A percentile compares a stretch with the other conserved stretches of the same genome.
phyloP scores from a whole-genome alignment of 2,329 filamentous ascomycete genomes.

The Diaporthe batatas region DNA sequence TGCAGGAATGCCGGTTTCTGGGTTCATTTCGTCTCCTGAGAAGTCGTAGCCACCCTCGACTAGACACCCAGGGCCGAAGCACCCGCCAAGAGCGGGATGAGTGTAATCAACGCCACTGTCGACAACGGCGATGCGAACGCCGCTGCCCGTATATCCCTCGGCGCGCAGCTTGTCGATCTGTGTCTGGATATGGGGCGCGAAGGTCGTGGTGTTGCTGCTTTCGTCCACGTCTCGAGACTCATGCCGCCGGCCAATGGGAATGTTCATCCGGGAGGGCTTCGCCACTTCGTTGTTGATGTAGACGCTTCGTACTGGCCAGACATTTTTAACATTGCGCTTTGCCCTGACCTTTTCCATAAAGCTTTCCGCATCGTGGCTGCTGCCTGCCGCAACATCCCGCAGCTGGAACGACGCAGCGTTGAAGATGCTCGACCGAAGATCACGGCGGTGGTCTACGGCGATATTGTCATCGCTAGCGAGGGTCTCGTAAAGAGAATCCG shows the following conservation, averaged over 20 bases:
- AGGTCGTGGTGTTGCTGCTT: conserved; percentile 13
- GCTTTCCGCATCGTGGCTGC: conserved; percentile 5
- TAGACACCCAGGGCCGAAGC: conserved; percentile 55
- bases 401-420: conserved; percentile 23
- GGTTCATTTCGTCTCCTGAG: conserved; percentile 50
- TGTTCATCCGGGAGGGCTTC: conserved; percentile 5
- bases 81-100: conserved; percentile 56
- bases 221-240: not conserved
- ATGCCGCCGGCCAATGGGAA: not conserved
- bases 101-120: conserved; percentile 56
- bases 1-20: conserved; percentile 47
- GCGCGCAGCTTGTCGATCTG: conserved; percentile 22
- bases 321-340: conserved; percentile 11
- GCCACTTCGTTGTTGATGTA: not conserved
- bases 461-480: not conserved
- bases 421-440: conserved; percentile 22
- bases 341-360: conserved; percentile 26
- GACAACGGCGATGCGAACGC: conserved; percentile 42
- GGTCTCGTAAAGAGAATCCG: conserved; percentile 10
- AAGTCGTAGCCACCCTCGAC: conserved; percentile 55
- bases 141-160: conserved; percentile 16
- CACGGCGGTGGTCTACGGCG: conserved; percentile 21
- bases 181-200: conserved; percentile 14
- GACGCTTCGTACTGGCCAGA: conserved; percentile 20
- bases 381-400: not conserved